Evolutionary conservation across 2,329 filamentous ascomycete species (phyloP).

Genomic region (Aspergillus persii): DNA sequence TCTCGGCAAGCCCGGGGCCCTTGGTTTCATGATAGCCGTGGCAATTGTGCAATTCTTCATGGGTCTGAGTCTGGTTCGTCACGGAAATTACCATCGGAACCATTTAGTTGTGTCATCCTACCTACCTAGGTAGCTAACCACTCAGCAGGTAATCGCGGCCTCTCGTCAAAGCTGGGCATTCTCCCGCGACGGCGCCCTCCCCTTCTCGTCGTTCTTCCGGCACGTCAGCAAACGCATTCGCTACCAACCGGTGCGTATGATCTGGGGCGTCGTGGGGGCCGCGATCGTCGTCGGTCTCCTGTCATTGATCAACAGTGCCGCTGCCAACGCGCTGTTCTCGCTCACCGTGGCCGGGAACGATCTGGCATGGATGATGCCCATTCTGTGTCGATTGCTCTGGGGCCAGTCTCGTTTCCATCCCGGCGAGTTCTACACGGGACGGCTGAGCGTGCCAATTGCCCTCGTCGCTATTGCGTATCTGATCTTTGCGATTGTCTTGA

Average conservation of each 20-base stretch:
- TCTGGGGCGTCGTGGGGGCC: constrained; percentile 54
- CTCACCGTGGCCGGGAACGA: constrained; percentile 58
- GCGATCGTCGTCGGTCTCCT: constrained; percentile 57
- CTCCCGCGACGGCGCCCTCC: constrained; percentile 60
- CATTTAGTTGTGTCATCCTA: too few species aligned
- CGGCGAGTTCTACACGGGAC: constrained; percentile 56
- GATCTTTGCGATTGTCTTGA: constrained; percentile 54
- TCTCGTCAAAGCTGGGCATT: constrained; percentile 64
- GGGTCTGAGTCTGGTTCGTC: constrained; percentile 51
- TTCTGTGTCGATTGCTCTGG: constrained; percentile 59
- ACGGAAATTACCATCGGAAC: too few species aligned
- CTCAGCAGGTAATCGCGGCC: constrained; percentile 51
- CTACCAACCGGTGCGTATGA: constrained; percentile 57
- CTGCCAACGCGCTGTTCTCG: constrained; percentile 59
- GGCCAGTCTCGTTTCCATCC: constrained; percentile 54
- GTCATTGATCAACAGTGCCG: constrained; percentile 57
- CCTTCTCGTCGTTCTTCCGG: constrained; percentile 58
- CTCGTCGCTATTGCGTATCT: constrained; percentile 55
- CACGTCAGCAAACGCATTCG: constrained; percentile 55
- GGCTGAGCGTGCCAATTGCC: constrained; percentile 54
- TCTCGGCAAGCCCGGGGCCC: constrained; percentile 57
- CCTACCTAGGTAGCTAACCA: background rate
- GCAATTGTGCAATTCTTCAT: constrained; percentile 64
- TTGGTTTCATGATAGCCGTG: constrained; percentile 58
- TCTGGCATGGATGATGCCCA: constrained; percentile 59